Base-by-base conservation (phyloP, 768 basidiomycete genomes). In the Psilocybe sp. region DNA sequence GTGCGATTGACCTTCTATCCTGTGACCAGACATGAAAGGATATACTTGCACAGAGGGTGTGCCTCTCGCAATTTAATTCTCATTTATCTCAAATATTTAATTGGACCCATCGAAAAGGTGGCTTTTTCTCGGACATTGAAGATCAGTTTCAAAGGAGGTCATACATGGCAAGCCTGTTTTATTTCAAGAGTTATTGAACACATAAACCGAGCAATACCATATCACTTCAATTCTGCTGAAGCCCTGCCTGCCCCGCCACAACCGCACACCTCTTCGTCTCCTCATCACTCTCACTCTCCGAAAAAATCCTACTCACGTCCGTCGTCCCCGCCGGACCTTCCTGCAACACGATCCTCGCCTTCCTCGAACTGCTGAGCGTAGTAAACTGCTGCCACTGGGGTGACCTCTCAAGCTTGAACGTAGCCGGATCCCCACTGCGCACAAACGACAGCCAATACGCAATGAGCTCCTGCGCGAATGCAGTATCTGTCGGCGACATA, bases 371-470 rank as follows among this genome's bases (percentile, higher is more conserved):
- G n/a, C n/a, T n/a, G n/a, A n/a, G 11, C 11, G n/a, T n/a, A n/a
- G 55, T 56, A 50, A 58, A 62, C 2, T 42, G 39, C 1, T 40
- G 20, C 82, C 85, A 84, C 12, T 46, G 53, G 0, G 81, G 82
- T 1, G 82, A 80, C 32, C 72, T 65, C 0, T 69, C 54, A 1
- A 83, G 71, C 59, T 79, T 82, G 66, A 72, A 69, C 5, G 74
- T 74, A 62, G 82, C 85, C 0, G 81, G 82, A 58, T 83, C 63
- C 1, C 73, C 73, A 1, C 76, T 60, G 37, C 81, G 79, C 16
- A 84, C 81, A 53, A 85, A 84, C 2, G 81, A 85, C 5, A 85
- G 64, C 81, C 82, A 84, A 60, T 85, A 84, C 7, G 79, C 82
- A 38, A 82, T 81, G 28, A 82, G 66, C 60, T 85, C 85, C 33